A percentile compares a stretch with the other conserved stretches of the same genome.
Conservation (phyloP, 495 filamentous ascomycete species). For the Annulohypoxylon nitens region DNA sequence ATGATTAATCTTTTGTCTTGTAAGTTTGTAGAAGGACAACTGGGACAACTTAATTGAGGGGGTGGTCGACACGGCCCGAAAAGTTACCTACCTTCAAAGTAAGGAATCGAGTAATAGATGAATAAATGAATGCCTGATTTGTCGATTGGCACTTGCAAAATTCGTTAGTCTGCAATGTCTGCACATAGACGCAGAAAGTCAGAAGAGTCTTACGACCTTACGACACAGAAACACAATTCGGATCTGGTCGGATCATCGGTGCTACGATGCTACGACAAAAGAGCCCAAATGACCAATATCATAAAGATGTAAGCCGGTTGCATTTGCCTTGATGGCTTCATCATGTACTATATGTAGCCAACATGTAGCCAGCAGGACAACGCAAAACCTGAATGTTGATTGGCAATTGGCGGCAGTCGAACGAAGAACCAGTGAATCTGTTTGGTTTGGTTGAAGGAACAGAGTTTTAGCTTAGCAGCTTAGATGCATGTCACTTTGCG, state of each 20-base stretch:
- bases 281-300: neutral
- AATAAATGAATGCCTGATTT: neutral
- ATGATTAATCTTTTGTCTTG: slow-evolving; percentile 16
- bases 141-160: neutral
- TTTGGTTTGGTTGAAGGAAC: neutral
- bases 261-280: slow-evolving; percentile 10
- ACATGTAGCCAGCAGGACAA: slow-evolving; percentile 6
- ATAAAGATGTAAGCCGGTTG: slow-evolving; percentile 22
- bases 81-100: neutral
- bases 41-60: slow-evolving; percentile 8
- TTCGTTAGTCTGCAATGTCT: neutral
- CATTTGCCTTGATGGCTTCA: slow-evolving; percentile 12
- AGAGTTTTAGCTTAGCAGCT: slow-evolving; percentile 5
- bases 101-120: slow-evolving; percentile 11
- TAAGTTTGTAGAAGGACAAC: neutral
- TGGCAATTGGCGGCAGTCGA: slow-evolving; percentile 14
- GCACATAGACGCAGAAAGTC: neutral
- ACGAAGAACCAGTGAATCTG: neutral
- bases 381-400: neutral
- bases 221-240: neutral
- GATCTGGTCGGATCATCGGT: slow-evolving; percentile 14
- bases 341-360: too few species aligned
- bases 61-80: slow-evolving; percentile 18
- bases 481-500: slow-evolving; percentile 34
- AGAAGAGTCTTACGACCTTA: slow-evolving; percentile 22